Percentiles rank a stretch among this genome's conserved stretches.
Conservation (phyloP, 768 basidiomycete genomes). For the Calocybe gangraenosa region DNA sequence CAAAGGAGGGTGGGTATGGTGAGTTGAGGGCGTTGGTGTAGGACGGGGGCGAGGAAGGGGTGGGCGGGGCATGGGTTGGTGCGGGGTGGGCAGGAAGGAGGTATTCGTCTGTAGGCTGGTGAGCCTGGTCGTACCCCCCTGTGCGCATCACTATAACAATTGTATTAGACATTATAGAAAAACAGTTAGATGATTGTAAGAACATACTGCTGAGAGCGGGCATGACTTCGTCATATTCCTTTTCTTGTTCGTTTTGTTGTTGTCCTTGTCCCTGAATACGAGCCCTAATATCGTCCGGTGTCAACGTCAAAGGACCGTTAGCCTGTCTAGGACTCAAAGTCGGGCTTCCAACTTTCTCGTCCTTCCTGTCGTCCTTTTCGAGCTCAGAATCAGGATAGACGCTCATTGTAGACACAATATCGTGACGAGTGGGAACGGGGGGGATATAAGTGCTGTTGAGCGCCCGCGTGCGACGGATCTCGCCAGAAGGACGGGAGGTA, state of each 20-base stretch:
- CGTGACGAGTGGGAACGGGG: conserved; percentile 24
- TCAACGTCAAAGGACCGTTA: conserved; percentile 39
- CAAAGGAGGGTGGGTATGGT: not conserved
- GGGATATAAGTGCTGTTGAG: conserved; percentile 38
- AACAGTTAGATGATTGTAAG: conserved; percentile 6
- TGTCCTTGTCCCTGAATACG: conserved; percentile 32
- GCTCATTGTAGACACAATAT: conserved; percentile 4
- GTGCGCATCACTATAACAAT: conserved; percentile 66
- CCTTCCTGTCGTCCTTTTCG: conserved; percentile 13
- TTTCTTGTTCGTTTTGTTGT: conserved; percentile 18
- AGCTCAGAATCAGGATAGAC: conserved; percentile 15
- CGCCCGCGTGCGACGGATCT: conserved; percentile 33
- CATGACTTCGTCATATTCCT: conserved; percentile 52
- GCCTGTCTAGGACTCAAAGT: conserved; percentile 35
- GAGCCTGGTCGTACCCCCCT: conserved; percentile 21
- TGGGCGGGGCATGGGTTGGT: conserved; percentile 29
- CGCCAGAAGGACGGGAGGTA: conserved; percentile 36
- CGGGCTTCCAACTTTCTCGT: conserved; percentile 11
- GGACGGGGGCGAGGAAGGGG: not conserved
- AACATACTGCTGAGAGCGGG: conserved; percentile 65
- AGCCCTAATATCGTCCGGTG: conserved; percentile 59
- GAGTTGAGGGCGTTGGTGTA: not conserved
- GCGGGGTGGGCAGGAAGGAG: conserved; percentile 32
- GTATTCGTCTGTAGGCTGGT: conserved; percentile 2
- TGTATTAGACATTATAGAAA: too few relatives aligned